A percentile compares a stretch with the other conserved stretches of the same genome.
These are phyloP conservation scores for Colletotrichum sojae DNA, from an alignment of 2,329 filamentous ascomycete species.

Conservation along the genomic window DNA sequence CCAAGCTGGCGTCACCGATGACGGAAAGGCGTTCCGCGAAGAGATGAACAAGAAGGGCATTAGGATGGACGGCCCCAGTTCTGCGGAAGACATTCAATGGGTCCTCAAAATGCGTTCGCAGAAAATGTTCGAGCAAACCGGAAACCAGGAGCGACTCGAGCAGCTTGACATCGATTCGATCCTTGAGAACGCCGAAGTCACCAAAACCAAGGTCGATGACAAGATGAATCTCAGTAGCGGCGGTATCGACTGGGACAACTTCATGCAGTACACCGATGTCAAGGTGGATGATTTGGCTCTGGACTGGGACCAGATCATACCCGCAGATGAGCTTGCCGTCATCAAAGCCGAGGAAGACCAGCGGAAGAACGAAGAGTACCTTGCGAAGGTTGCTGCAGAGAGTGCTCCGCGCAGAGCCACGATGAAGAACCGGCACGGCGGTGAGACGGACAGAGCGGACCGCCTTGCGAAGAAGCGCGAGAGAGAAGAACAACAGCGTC, in stretches of 20 bases:
- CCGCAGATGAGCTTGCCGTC: slow-evolving; percentile 89
- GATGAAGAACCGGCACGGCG: slow-evolving; percentile 69
- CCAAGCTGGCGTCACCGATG: slow-evolving; percentile 95
- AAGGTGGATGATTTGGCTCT: slow-evolving; percentile 86
- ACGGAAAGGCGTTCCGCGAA: slow-evolving; percentile 82
- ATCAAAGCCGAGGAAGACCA: slow-evolving; percentile 92
- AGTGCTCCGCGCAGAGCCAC: slow-evolving; percentile 84
- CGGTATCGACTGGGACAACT: slow-evolving; percentile 88
- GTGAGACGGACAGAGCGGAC: slow-evolving; percentile 74
- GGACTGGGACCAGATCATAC: slow-evolving; percentile 99
- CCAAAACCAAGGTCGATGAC: slow-evolving; percentile 95
- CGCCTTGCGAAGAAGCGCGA: slow-evolving; percentile 76
- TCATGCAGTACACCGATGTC: slow-evolving; percentile 97
- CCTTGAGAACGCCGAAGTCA: slow-evolving; percentile 95
- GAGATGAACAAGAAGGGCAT: slow-evolving; percentile 84
- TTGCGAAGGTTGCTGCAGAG: slow-evolving; percentile 85
- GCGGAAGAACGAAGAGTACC: slow-evolving; percentile 85
- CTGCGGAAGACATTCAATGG: slow-evolving; percentile 93
- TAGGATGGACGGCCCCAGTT: slow-evolving; percentile 85
- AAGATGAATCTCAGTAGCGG: slow-evolving; percentile 93
- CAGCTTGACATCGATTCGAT: slow-evolving; percentile 98
- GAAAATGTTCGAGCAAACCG: slow-evolving; percentile 98
- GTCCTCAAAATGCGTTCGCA: slow-evolving; percentile 98
- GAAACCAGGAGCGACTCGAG: slow-evolving; percentile 96
- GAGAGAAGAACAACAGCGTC: slow-evolving; percentile 76